Evolutionary conservation across 148 eudicot species (phyloP), one percentile per base, ranked within the genome.

Genomic region (Cornus kousa): DNA sequence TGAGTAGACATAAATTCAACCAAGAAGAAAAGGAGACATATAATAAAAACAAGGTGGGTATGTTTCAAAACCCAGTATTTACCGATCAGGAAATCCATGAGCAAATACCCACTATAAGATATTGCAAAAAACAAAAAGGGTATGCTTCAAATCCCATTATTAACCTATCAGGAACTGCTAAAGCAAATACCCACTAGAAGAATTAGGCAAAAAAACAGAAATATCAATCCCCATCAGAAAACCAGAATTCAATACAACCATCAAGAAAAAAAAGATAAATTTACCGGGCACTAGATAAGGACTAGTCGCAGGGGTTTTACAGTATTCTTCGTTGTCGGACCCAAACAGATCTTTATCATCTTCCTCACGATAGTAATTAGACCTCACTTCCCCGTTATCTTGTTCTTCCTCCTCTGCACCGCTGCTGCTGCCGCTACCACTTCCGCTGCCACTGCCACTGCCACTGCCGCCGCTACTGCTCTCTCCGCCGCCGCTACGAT

Each of bases 311-410:
- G 66, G 84, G 55, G 97, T 93, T 76, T 86, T 93, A 53, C 85
- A 87, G 74, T 92, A 96, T 70, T 92, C 99, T 67, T 92, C 94
- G 84, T 96, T 94, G 87, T 93, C 98, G 71, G 91, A 80, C 22
- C 98, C 99, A 90, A 96, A 96, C 75, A 96, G 90, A 89, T 96
- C 99, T 66, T 88, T 86, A n/a, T 78, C 90, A 2, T 87, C 88
- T n/a, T 83, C 83, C 39, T 79, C 93, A 74, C 79, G 83, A 7
- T 79, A 78, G 4, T 65, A 74, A 60, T 70, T 79, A 62, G 85
- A 83, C 78, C 81, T 80, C 2, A 77, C 87, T 46, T 89, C 92
- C 20, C 85, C 90, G 20, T 86, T 75, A 14, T 80, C 85, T 60
- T 78, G 57, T 9, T 77, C 90, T 0, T 82, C 87, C 0, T 70